phyloP scores from a whole-genome alignment of 176 grass and related monocot species.

The Bromus sterilis region DNA sequence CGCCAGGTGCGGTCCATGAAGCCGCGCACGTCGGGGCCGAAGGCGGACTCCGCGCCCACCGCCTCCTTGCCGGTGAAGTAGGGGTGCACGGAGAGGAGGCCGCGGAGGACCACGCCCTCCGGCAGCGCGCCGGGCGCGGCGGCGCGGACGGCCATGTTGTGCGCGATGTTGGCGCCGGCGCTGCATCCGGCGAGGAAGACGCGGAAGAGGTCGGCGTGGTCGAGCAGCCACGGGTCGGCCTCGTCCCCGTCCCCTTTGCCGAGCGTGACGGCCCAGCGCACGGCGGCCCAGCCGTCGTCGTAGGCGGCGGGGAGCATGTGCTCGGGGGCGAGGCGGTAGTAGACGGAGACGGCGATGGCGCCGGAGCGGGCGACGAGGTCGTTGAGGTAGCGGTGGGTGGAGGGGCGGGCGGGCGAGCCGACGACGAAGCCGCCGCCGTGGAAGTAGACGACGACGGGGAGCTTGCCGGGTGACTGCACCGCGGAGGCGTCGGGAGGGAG shows the following conservation, averaged over 20 bases:
- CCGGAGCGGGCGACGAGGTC: slow-evolving; percentile 42
- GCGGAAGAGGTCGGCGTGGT: slow-evolving; percentile 54
- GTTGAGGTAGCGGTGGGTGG: slow-evolving; percentile 70
- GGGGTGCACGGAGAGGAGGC: slow-evolving; percentile 40
- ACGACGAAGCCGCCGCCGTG: slow-evolving; percentile 70
- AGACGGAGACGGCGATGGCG: slow-evolving; percentile 57
- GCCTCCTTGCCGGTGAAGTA: slow-evolving; percentile 53
- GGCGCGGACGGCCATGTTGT: slow-evolving; percentile 56
- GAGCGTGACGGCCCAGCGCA: slow-evolving; percentile 41
- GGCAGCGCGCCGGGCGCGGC: slow-evolving; percentile 24
- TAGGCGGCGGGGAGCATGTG: slow-evolving; percentile 60
- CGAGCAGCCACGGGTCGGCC: slow-evolving; percentile 49
- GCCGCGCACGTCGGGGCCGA: slow-evolving; percentile 25
- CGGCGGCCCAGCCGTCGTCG: slow-evolving; percentile 57
- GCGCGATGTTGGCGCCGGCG: slow-evolving; percentile 63
- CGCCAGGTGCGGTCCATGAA: slow-evolving; percentile 41
- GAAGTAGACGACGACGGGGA: slow-evolving; percentile 65
- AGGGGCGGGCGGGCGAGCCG: slow-evolving; percentile 42
- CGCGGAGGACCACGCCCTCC: slow-evolving; percentile 24
- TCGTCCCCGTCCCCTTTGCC: slow-evolving; percentile 24
- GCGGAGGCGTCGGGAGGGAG: slow-evolving; percentile 29
- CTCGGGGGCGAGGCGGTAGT: slow-evolving; percentile 85
- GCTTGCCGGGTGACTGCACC: not conserved
- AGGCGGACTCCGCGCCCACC: slow-evolving; percentile 19
- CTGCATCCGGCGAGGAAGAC: slow-evolving; percentile 58